Percentiles rank a stretch among this genome's conserved stretches.
These are phyloP conservation scores for Ramichloridium luteum DNA, from an alignment of 2,329 filamentous ascomycete genomes.

Conservation along the genomic window DNA sequence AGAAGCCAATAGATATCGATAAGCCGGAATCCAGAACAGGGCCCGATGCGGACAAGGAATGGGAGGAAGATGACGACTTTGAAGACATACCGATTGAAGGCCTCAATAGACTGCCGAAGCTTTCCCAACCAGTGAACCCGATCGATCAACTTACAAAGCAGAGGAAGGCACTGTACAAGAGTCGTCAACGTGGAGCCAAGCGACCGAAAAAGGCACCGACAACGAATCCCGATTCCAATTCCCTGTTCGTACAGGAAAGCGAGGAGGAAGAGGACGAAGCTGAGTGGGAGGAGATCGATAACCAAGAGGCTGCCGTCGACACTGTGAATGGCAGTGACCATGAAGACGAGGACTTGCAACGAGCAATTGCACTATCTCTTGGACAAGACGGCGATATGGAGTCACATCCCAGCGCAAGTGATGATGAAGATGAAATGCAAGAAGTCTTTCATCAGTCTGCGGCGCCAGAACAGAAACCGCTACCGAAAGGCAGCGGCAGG, in stretches of 20 bases:
- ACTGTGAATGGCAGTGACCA: slow-evolving; percentile 48
- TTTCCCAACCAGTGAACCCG: slow-evolving; percentile 18
- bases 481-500: slow-evolving; percentile 35
- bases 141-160: slow-evolving; percentile 29
- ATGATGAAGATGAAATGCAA: slow-evolving; percentile 27
- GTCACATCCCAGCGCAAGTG: slow-evolving; percentile 1
- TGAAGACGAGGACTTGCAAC: slow-evolving; percentile 61
- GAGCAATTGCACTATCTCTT: slow-evolving; percentile 76
- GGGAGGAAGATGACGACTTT: slow-evolving; percentile 60
- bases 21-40: slow-evolving; percentile 36
- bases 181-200: slow-evolving; percentile 19
- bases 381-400: slow-evolving; percentile 39
- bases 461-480: slow-evolving; percentile 31
- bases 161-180: slow-evolving; percentile 37
- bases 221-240: slow-evolving; percentile 32
- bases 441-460: slow-evolving; percentile 36
- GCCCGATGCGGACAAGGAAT: slow-evolving; percentile 38
- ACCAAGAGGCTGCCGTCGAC: slow-evolving; percentile 24
- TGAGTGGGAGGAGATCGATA: slow-evolving; percentile 30
- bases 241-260: slow-evolving; percentile 43
- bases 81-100: slow-evolving; percentile 90
- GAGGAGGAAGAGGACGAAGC: slow-evolving; percentile 18
- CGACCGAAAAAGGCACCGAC: slow-evolving; percentile 12
- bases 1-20: slow-evolving; percentile 90
- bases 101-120: slow-evolving; percentile 67